A percentile compares a stretch with the other conserved stretches of the same genome.
These are phyloP conservation scores for Globisporangium abappressorium DNA, from an alignment of 352 stramenopile species.

Conservation along the genomic window DNA sequence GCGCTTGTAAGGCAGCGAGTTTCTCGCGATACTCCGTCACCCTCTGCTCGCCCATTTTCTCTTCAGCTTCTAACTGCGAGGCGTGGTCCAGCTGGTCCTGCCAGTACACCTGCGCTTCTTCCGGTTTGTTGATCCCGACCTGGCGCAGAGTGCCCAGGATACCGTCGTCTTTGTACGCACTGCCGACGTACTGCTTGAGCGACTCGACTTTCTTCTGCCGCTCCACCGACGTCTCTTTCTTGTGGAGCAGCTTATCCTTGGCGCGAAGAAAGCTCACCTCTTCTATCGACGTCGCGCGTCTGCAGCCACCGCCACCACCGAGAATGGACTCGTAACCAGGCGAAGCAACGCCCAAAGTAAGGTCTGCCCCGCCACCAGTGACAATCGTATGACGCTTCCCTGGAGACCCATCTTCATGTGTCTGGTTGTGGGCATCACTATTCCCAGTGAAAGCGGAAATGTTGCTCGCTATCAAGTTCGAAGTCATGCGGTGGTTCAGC, in stretches of 20 bases:
- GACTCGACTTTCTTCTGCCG: conserved; percentile 57
- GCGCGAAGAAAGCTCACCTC: conserved; percentile 54
- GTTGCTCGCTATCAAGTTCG: conserved; percentile 13
- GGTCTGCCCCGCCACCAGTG: background rate
- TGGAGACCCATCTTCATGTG: conserved; percentile 1
- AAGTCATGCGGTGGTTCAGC: conserved; percentile 47
- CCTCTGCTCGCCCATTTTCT: conserved; percentile 54
- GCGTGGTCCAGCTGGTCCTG: conserved; percentile 76
- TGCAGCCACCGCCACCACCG: background rate
- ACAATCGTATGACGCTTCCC: background rate
- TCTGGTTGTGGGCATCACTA: background rate
- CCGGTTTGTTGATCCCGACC: conserved; percentile 74
- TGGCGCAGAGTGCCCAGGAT: conserved; percentile 68
- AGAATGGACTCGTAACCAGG: background rate
- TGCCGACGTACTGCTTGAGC: conserved; percentile 70
- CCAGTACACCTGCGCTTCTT: conserved; percentile 73
- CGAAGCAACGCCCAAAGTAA: background rate
- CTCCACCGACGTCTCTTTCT: conserved; percentile 59
- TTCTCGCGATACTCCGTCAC: conserved; percentile 60
- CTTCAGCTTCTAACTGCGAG: conserved; percentile 60
- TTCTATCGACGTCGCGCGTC: conserved; percentile 13
- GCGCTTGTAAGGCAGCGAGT: conserved; percentile 48
- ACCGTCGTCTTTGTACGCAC: conserved; percentile 69
- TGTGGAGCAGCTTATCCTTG: conserved; percentile 77
- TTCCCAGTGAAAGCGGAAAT: conserved; percentile 2